Conservation (phyloP, 371 early-diverging fungal species). For the Mortierella sp. region DNA sequence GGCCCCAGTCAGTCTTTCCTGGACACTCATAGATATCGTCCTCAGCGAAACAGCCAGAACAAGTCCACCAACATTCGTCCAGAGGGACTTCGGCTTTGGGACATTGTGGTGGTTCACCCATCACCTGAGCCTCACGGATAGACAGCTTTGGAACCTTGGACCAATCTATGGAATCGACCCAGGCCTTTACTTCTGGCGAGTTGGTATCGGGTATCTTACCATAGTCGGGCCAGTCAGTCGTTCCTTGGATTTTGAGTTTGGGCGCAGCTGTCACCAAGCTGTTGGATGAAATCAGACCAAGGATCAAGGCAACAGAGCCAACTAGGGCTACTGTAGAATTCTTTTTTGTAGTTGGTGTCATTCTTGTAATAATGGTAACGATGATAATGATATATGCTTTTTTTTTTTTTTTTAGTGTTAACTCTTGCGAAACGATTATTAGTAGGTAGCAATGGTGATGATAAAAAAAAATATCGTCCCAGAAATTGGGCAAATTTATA, state of each 20-base stretch:
- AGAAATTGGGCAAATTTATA: too few relatives aligned
- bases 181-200: slow-evolving; percentile 44
- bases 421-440: too few relatives aligned
- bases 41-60: slow-evolving; percentile 61
- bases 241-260: slow-evolving; percentile 24
- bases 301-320: slow-evolving; percentile 23
- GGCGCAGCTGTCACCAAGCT: neutral
- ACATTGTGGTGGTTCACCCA: slow-evolving; percentile 51
- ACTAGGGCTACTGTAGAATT: slow-evolving; percentile 10
- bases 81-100: slow-evolving; percentile 20
- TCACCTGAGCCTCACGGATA: slow-evolving; percentile 19
- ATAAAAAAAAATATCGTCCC: too few relatives aligned
- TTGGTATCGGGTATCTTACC: slow-evolving; percentile 44
- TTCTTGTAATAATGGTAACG: too few relatives aligned
- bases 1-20: slow-evolving; percentile 62
- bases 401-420: neutral
- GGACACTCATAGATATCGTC: slow-evolving; percentile 67
- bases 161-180: slow-evolving; percentile 47
- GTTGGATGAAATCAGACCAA: slow-evolving; percentile 8
- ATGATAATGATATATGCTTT: too few relatives aligned
- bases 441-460: too few relatives aligned
- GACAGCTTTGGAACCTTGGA: slow-evolving; percentile 54
- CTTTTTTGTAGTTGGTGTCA: slow-evolving; percentile 9
- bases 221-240: slow-evolving; percentile 41
- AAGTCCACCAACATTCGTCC: slow-evolving; percentile 67